A percentile compares a stretch with the other conserved stretches of the same genome.
phyloP scores from a whole-genome alignment of 495 filamentous ascomycete genomes.

The Jackrogersella minutella region DNA sequence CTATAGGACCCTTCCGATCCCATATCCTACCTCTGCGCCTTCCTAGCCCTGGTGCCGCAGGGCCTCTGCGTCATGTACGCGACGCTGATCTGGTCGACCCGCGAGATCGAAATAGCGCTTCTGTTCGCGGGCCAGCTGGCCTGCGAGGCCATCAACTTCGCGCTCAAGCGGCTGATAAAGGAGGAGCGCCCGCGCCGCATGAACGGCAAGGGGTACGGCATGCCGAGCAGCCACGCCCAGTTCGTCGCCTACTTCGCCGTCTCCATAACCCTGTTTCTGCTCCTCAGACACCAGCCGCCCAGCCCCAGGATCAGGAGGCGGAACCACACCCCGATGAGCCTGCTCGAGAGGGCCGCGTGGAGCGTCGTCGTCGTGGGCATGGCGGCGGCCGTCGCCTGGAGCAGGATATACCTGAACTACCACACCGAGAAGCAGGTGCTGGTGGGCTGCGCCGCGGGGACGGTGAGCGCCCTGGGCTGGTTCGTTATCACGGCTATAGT shows the following conservation, averaged over 20 bases:
- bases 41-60: conserved; percentile 92
- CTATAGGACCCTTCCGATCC: conserved; percentile 85
- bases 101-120: conserved; percentile 87
- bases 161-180: conserved; percentile 87
- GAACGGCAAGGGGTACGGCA: conserved; percentile 97
- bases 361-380: conserved; percentile 63
- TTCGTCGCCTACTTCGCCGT: conserved; percentile 91
- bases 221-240: conserved; percentile 98
- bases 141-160: conserved; percentile 94
- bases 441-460: conserved; percentile 77
- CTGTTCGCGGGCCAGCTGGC: conserved; percentile 92
- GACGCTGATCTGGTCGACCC: conserved; percentile 86
- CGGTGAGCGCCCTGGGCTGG: conserved; percentile 77
- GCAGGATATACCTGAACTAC: conserved; percentile 90
- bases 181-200: conserved; percentile 82
- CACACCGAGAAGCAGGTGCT: conserved; percentile 89
- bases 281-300: conserved; percentile 74
- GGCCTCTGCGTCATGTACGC: conserved; percentile 88
- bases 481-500: conserved; percentile 72
- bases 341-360: conserved; percentile 64
- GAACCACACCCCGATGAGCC: conserved; percentile 61
- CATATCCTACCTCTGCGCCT: conserved; percentile 86
- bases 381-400: conserved; percentile 77
- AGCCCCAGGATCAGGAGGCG: conserved; percentile 30
- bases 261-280: conserved; percentile 80